Conservation (phyloP, 2,329 filamentous ascomycete species). For the Pseudocercospora eumusae region DNA sequence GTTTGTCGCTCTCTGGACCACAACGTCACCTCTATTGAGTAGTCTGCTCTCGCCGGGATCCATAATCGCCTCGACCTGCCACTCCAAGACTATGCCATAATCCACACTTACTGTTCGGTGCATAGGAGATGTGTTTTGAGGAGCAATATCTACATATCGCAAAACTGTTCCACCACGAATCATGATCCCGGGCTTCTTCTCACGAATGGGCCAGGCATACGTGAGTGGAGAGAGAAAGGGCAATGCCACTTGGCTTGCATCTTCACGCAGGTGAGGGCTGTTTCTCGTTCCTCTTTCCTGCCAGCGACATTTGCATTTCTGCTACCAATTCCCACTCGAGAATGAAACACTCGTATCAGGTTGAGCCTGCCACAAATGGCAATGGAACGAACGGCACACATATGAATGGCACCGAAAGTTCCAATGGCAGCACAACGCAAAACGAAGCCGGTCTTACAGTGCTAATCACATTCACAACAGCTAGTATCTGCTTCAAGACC, state of each 20-base stretch:
- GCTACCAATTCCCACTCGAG: not conserved
- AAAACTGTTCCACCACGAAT: constrained; percentile 39
- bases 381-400: not conserved
- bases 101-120: constrained; percentile 44
- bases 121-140: constrained; percentile 40
- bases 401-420: not conserved
- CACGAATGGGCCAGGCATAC: constrained; percentile 12
- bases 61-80: constrained; percentile 42
- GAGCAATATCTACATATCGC: constrained; percentile 41
- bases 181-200: constrained; percentile 20
- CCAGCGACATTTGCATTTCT: not conserved
- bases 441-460: constrained; percentile 32
- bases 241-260: not conserved
- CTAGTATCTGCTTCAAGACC: constrained; percentile 45
- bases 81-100: constrained; percentile 44
- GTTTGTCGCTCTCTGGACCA: constrained; percentile 33
- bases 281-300: not conserved
- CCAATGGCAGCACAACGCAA: not conserved
- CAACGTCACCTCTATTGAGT: constrained; percentile 42
- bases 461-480: constrained; percentile 43
- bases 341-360: constrained; percentile 3
- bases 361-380: not conserved
- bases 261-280: not conserved
- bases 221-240: not conserved
- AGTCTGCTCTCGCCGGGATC: constrained; percentile 41